These are phyloP conservation scores for Aspergillus bridgeri DNA, from an alignment of 495 filamentous ascomycete genomes.

Conservation along the genomic window DNA sequence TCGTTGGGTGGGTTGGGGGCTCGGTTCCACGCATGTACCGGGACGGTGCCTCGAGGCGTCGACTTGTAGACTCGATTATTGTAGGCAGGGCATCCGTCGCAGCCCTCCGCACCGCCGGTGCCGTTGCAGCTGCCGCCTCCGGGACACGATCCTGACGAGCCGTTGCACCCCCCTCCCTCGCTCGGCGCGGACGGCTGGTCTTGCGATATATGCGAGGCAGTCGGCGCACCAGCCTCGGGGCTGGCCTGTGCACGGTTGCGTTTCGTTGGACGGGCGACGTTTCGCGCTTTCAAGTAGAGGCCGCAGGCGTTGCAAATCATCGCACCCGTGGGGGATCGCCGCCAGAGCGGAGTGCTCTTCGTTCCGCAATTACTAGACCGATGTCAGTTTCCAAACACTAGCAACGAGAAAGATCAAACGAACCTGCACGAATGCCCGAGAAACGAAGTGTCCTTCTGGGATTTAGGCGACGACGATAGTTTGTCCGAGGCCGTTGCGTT, in stretches of 20 bases:
- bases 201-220: slow-evolving; percentile 7
- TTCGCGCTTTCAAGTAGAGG: slow-evolving; percentile 89
- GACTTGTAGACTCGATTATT: slow-evolving; percentile 95
- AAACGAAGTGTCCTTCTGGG: slow-evolving; percentile 40
- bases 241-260: slow-evolving; percentile 56
- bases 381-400: slow-evolving; percentile 17
- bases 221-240: slow-evolving; percentile 23
- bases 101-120: slow-evolving; percentile 93
- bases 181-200: slow-evolving; percentile 25
- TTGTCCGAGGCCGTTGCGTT: slow-evolving; percentile 17
- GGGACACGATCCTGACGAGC: slow-evolving; percentile 80
- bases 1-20: slow-evolving; percentile 21
- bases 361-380: slow-evolving; percentile 83
- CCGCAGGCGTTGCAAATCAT: slow-evolving; percentile 99
- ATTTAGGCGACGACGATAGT: slow-evolving; percentile 30
- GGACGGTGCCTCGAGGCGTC: slow-evolving; percentile 36
- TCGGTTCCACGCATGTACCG: slow-evolving; percentile 33
- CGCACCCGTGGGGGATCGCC: slow-evolving; percentile 84
- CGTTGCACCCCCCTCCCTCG: slow-evolving; percentile 32
- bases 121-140: slow-evolving; percentile 96
- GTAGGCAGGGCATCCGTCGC: slow-evolving; percentile 92
- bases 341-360: slow-evolving; percentile 90
- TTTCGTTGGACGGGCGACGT: slow-evolving; percentile 83
- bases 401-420: slow-evolving; percentile 10
- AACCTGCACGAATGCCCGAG: slow-evolving; percentile 57